Conservation (phyloP, 129 eudicot species). For the Centaurea solstitialis region DNA sequence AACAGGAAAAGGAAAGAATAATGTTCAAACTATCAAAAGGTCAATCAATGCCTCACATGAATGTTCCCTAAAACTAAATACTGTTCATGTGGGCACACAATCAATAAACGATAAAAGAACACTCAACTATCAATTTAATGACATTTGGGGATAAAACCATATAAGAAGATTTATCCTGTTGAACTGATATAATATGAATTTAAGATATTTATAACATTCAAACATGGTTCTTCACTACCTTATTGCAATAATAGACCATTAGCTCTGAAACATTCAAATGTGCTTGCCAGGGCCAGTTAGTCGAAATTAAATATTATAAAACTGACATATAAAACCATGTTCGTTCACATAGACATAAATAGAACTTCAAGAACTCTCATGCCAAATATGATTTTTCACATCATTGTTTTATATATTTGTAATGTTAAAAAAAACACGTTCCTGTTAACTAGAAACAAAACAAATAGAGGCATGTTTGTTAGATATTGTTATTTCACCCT, state of each 20-base stretch:
- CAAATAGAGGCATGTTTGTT: background rate
- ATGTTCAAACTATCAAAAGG: background rate
- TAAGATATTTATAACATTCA: background rate
- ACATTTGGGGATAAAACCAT: background rate
- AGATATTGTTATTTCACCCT: no score
- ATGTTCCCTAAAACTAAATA: background rate
- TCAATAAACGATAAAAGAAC: background rate
- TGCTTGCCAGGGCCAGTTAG: background rate
- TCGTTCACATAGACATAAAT: background rate
- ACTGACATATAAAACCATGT: background rate
- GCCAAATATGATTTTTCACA: background rate
- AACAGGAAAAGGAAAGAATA: background rate
- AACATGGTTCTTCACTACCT: background rate
- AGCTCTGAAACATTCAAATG: background rate
- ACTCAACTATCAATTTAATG: background rate
- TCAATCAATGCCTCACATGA: background rate
- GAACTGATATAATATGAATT: background rate
- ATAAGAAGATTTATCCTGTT: background rate
- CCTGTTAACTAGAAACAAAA: background rate
- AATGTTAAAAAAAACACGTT: background rate
- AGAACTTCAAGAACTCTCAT: background rate
- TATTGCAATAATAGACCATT: background rate
- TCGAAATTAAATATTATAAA: background rate
- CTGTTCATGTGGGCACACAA: constrained; percentile 1
- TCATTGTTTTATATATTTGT: background rate